Base-by-base conservation (phyloP, 495 filamentous ascomycete species). In the Eremomyces bilateralis region DNA sequence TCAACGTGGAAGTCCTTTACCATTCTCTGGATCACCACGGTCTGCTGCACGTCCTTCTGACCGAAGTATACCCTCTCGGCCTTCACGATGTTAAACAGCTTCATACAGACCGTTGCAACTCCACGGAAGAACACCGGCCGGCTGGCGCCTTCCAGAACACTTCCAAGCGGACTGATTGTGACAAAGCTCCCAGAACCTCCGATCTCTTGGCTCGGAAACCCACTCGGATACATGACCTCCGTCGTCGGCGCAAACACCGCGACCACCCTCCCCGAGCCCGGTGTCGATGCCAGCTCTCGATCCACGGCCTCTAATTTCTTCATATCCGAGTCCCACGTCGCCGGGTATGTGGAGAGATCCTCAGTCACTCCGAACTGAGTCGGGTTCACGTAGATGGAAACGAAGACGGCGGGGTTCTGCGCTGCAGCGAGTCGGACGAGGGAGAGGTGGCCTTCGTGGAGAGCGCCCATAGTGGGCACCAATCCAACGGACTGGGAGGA, bases 41-140 rank as follows among this genome's bases (percentile, higher is more conserved):
- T 90, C 57, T 99, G 88, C 56, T 99, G 88, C 13, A 94, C 69
- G 46, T 99, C 88, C 58, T 99, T 95, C 56, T 95, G 90, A 1
- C 88, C 88, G 54, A 99, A 94, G 50, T 93, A 99, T 1, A 83
- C 90, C 29, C 69, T 68, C 28, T 91, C 80, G 2, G 88, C 81
- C 43, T 71, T 64, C 25, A 82, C 74, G 32, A 85, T 80, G 48
- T 94, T 95, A 57, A 97, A 88, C 16, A 97, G 58, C 62, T 97
- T 97, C 74, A 82, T 85, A 56, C 82, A 92, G 8, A 97, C 76
- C 8, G 90, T 95, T 18, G 88, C 85, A 17, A 97, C 88, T 3
- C 88, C 88, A 16, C 90, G 61, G 52, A 97, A 95, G 56, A 97
- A 97, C 11, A 90, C 84, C 3, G 88, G 88, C n/a, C 88, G 60